A percentile compares a stretch with the other conserved stretches of the same genome.
phyloP scores from a whole-genome alignment of 179 eudicot species.

The Patellifolia procumbens region DNA sequence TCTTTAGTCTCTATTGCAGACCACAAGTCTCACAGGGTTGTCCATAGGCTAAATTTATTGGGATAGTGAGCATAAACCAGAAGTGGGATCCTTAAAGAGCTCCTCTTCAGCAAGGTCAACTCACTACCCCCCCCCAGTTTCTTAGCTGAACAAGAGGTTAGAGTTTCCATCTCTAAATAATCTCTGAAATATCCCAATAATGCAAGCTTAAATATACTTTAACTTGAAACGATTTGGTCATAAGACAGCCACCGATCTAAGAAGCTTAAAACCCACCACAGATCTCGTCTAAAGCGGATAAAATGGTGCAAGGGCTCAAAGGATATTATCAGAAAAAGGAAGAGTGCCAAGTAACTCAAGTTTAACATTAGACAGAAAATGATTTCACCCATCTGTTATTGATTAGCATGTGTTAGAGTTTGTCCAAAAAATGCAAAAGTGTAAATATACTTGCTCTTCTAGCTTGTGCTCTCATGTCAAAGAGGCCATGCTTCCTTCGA shows the following conservation, averaged over 20 bases:
- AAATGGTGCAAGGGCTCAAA: background rate
- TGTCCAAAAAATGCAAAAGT: background rate
- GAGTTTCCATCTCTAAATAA: background rate
- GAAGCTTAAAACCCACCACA: background rate
- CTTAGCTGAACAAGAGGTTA: background rate
- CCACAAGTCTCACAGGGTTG: background rate
- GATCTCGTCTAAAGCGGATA: background rate
- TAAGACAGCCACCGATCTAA: background rate
- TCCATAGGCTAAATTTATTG: background rate
- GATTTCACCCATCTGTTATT: background rate
- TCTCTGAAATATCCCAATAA: background rate
- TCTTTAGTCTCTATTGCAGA: background rate
- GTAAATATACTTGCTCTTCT: background rate
- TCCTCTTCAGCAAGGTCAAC: background rate
- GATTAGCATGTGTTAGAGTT: background rate
- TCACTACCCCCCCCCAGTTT: background rate
- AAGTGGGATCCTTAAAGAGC: background rate
- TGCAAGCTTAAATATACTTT: background rate
- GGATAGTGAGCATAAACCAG: background rate
- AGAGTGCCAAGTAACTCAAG: background rate
- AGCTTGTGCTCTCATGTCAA: background rate
- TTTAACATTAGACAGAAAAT: background rate
- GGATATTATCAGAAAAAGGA: background rate
- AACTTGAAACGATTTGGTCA: background rate
- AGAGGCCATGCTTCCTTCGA: background rate